phyloP scores from a whole-genome alignment of 305 asterid genomes.

The Rubia tinctorum region DNA sequence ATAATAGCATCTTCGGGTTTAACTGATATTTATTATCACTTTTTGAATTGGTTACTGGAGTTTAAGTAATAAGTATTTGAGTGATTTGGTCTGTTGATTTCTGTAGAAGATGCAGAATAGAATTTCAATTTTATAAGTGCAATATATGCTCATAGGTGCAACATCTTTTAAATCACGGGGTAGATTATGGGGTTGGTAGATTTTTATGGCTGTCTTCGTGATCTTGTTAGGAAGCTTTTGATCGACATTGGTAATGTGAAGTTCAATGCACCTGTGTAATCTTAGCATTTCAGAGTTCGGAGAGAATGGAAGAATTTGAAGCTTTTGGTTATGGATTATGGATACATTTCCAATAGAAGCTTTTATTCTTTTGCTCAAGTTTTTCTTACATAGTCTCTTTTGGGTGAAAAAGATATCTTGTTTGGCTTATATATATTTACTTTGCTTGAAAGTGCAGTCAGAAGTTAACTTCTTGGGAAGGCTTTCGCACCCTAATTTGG shows the following conservation, averaged over 20 bases:
- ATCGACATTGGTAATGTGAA: not conserved
- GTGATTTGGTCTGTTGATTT: not conserved
- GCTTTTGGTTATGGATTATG: not conserved
- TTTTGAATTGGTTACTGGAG: not conserved
- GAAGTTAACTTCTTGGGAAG: conserved; percentile 89
- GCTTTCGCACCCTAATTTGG: conserved; percentile 88
- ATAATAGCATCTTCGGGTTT: not conserved
- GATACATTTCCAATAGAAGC: not conserved
- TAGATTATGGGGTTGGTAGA: not conserved
- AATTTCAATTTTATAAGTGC: not conserved
- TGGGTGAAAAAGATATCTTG: not conserved
- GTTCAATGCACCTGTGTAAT: not conserved
- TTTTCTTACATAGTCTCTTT: not conserved
- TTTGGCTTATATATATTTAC: conserved; percentile 5
- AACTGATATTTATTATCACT: not conserved
- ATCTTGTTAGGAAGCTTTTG: not conserved
- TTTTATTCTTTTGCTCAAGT: not conserved
- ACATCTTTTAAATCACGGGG: not conserved
- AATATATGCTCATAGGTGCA: not conserved
- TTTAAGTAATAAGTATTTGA: not conserved
- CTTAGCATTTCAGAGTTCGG: not conserved
- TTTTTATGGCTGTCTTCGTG: not conserved
- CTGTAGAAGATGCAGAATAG: not conserved
- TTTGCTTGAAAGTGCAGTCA: conserved; percentile 55
- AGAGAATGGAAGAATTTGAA: not conserved